A percentile compares a stretch with the other conserved stretches of the same genome.
Evolutionary conservation across 108 stramenopile species (phyloP).

Genomic region (Cyclotella distinguenda): DNA sequence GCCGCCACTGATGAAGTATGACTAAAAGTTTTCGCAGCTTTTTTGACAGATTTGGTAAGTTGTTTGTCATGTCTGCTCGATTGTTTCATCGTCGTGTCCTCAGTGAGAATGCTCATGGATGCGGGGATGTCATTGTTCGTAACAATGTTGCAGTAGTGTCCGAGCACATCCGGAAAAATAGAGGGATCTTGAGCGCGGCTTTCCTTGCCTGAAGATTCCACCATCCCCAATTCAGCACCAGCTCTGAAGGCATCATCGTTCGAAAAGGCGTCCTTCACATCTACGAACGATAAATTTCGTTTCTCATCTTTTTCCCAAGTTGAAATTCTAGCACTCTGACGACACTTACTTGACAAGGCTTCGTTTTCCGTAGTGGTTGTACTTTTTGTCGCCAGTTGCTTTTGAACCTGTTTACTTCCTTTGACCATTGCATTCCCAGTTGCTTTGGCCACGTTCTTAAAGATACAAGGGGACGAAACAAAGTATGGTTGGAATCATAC

Average conservation of each 20-base stretch:
- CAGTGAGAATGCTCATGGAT: slow-evolving; percentile 5
- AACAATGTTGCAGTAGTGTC: background rate
- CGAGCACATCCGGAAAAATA: background rate
- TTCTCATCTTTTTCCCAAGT: background rate
- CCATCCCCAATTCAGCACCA: background rate
- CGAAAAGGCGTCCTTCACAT: background rate
- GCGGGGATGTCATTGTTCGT: background rate
- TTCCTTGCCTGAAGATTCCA: background rate
- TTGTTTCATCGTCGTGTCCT: background rate
- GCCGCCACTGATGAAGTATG: background rate
- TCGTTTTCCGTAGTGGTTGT: too few relatives aligned
- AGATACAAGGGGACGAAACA: too few relatives aligned
- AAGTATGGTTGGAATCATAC: too few relatives aligned
- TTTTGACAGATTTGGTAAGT: slow-evolving; percentile 12
- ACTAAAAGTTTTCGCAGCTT: background rate
- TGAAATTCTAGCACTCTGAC: background rate
- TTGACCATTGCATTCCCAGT: too few relatives aligned
- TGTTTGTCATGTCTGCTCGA: background rate
- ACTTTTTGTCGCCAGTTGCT: too few relatives aligned
- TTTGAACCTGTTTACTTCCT: too few relatives aligned
- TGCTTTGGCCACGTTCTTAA: too few relatives aligned
- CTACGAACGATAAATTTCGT: background rate
- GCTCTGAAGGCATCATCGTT: slow-evolving; percentile 2
- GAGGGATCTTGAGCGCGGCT: background rate
- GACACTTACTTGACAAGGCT: too few relatives aligned